Evolutionary conservation across 768 basidiomycete genomes (phyloP).

Genomic region (Chalciporus sphaerocephalus): DNA sequence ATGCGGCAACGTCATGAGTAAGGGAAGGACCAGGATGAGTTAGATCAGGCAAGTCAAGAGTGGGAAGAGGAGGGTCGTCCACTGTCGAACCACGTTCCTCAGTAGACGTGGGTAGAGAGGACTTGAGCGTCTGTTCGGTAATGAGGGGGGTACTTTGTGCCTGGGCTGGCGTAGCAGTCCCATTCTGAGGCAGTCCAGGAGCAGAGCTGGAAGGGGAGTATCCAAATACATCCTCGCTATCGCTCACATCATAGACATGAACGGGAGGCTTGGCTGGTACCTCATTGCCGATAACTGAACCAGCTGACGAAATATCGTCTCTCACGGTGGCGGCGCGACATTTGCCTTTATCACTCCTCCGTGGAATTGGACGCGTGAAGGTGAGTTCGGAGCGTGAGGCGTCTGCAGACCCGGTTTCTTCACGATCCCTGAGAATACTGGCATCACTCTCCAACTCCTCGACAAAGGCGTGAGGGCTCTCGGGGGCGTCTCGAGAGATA

Average conservation of each 20-base stretch:
- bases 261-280: constrained; percentile 54
- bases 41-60: constrained; percentile 34
- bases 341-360: constrained; percentile 51
- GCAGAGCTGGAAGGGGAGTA: constrained; percentile 12
- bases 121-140: constrained; percentile 20
- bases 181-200: constrained; percentile 14
- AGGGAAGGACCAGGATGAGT: constrained; percentile 41
- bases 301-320: constrained; percentile 37
- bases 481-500: constrained; percentile 28
- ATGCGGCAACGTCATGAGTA: constrained; percentile 57
- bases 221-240: constrained; percentile 25
- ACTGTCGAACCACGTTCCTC: constrained; percentile 11
- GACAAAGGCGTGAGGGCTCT: constrained; percentile 60
- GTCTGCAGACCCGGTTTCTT: constrained; percentile 33
- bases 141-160: constrained; percentile 41
- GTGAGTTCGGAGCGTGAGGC: constrained; percentile 24
- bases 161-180: constrained; percentile 31
- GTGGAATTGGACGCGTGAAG: constrained; percentile 9
- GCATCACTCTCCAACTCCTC: constrained; percentile 48
- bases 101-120: constrained; percentile 5
- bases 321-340: constrained; percentile 27
- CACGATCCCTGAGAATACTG: constrained; percentile 29
- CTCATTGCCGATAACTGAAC: constrained; percentile 40
- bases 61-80: constrained; percentile 50
- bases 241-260: constrained; percentile 48